Conservation (phyloP, 108 stramenopile species). For the Cyclotella choctawhatcheeana region DNA sequence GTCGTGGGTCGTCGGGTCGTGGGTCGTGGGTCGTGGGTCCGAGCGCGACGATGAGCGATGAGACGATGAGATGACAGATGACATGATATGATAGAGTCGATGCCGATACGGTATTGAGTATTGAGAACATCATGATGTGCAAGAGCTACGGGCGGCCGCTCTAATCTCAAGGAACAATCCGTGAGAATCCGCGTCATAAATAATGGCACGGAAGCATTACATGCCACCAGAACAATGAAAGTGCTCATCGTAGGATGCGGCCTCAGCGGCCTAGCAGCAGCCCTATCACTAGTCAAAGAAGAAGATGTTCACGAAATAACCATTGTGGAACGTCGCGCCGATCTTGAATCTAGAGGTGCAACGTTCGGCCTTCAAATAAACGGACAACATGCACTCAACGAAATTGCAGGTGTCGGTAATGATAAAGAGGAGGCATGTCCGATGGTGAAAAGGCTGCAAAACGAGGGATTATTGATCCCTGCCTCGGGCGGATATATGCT, state of each 20-base stretch:
- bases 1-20: too few species aligned
- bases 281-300: constrained; percentile 8
- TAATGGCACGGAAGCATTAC: too few species aligned
- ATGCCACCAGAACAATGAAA: not conserved
- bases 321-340: constrained; percentile 22
- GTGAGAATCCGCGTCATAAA: too few species aligned
- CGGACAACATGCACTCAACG: constrained; percentile 37
- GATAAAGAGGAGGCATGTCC: not conserved
- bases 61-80: too few species aligned
- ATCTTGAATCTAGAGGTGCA: constrained; percentile 33
- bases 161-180: too few species aligned
- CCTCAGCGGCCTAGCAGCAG: constrained; percentile 34
- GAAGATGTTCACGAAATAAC: not conserved
- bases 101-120: too few species aligned
- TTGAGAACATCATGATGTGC: too few species aligned
- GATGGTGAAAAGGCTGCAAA: constrained; percentile 21
- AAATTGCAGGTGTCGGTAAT: constrained; percentile 17
- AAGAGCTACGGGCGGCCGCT: too few species aligned
- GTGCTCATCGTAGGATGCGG: constrained; percentile 43
- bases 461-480: constrained; percentile 13
- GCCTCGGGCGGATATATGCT: constrained; percentile 24
- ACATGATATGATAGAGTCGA: too few species aligned
- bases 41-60: too few species aligned
- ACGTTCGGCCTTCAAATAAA: constrained; percentile 41
- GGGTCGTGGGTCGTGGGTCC: too few species aligned